These are phyloP conservation scores for Eucalyptus victrix DNA, from an alignment of 345 rosid genomes.

Conservation along the genomic window DNA sequence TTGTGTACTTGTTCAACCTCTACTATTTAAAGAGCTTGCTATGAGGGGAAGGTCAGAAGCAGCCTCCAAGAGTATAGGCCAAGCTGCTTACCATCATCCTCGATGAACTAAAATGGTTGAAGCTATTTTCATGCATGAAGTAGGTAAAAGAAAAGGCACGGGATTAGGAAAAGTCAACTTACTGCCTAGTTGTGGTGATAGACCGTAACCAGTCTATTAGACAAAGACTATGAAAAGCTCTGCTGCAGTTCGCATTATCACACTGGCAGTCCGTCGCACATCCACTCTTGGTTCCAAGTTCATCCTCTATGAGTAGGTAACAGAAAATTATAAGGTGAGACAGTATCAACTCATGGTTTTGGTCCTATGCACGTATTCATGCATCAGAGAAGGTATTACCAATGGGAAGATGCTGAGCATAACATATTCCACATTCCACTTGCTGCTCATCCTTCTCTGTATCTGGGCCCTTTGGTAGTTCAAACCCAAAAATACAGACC, in stretches of 20 bases:
- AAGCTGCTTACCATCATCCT: background rate
- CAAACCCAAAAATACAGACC: conserved; percentile 25
- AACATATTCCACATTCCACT: conserved; percentile 79
- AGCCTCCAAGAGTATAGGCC: background rate
- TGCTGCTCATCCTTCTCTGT: conserved; percentile 22
- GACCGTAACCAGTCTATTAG: conserved; percentile 76
- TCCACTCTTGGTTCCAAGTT: conserved; percentile 48
- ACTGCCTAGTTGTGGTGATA: conserved; percentile 77
- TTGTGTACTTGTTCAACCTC: background rate
- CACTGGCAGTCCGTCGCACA: conserved; percentile 53
- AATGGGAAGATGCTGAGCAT: conserved; percentile 58
- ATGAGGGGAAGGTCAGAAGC: background rate
- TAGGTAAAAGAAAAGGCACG: background rate
- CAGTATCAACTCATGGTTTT: background rate
- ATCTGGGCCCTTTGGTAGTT: conserved; percentile 31
- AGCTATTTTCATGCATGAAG: background rate
- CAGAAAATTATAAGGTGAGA: background rate
- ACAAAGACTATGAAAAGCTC: conserved; percentile 62
- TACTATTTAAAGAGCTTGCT: background rate
- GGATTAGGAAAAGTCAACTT: conserved; percentile 14
- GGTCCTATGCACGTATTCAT: background rate
- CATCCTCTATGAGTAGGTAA: conserved; percentile 33
- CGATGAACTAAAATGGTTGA: background rate
- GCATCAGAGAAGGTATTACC: conserved; percentile 17
- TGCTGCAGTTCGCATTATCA: conserved; percentile 56